Conservation (phyloP, 176 grass and related monocot genomes). For the Avena sativa region DNA sequence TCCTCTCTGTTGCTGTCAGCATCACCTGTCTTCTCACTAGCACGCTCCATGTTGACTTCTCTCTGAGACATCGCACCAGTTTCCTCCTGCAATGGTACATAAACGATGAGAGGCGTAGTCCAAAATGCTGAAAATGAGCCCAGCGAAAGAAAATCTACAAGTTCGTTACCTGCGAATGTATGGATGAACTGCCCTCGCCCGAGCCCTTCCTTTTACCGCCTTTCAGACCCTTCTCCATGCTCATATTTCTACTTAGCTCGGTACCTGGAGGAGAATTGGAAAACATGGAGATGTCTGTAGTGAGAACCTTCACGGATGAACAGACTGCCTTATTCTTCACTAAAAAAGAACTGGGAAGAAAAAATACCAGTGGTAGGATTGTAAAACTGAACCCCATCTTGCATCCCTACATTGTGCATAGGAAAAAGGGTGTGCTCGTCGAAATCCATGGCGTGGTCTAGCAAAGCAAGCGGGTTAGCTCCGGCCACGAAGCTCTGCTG, state of each 20-base stretch:
- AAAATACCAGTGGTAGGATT: conserved; percentile 46
- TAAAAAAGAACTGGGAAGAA: neutral
- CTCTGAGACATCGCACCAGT: conserved; percentile 32
- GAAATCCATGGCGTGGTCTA: conserved; percentile 77
- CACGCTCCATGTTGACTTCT: conserved; percentile 47
- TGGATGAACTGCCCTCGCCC: conserved; percentile 47
- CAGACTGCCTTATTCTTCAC: neutral
- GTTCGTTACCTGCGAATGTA: conserved; percentile 52
- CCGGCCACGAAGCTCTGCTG: conserved; percentile 50
- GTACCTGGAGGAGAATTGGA: conserved; percentile 41
- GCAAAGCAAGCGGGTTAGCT: conserved; percentile 55
- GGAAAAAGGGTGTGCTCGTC: conserved; percentile 58
- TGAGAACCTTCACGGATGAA: conserved; percentile 28
- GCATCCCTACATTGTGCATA: conserved; percentile 51
- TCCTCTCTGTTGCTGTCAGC: conserved; percentile 46
- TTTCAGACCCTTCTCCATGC: conserved; percentile 45
- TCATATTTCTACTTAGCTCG: conserved; percentile 54
- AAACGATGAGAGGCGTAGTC: neutral
- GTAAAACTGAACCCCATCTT: conserved; percentile 40
- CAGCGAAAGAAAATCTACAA: neutral
- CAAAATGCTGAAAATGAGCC: conserved; percentile 14
- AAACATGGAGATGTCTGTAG: conserved; percentile 3
- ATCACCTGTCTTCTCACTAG: conserved; percentile 39
- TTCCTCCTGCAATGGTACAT: conserved; percentile 41
- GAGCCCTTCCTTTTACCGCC: conserved; percentile 58